Evolutionary conservation across 352 stramenopile genomes (phyloP), one percentile per base, ranked within the genome.

Genomic region (Pythium oligandrum): DNA sequence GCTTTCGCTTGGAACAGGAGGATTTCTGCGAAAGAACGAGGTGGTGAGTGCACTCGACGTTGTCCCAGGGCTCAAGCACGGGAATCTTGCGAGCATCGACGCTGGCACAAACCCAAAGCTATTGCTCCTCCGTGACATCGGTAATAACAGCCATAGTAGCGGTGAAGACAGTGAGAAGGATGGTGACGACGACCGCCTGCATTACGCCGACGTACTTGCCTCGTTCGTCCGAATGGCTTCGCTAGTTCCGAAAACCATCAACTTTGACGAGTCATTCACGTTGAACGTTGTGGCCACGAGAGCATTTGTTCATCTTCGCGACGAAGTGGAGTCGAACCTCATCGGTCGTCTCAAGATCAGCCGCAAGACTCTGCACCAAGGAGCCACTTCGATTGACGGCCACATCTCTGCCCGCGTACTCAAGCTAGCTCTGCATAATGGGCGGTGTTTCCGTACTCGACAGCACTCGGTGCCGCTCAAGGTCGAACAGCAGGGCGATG

Each of bases 371-470:
- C 73, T 81, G 32, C 64, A 90, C 34, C 51, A 68, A 40, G 72
- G 78, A 0, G 81, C 79, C 1, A 53, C 56, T 2, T 72, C 57
- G 17, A 72, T 92, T 38, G 64, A 51, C 34, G 80, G 82, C 1
- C 70, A 92, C 39, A 67, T 96, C 9, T 84, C 89, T 1, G 73
- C 76, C 30, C 70, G 90, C 4, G 71, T 90, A 7, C 52, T 97
- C 9, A 93, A 92, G 59, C 47, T 97, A 17, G 83, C 83, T 4
- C 68, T 96, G 6, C 90, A 97, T 62, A 97, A 97, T 56, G 90
- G 89, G 4, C 70, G 88, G 3, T 84, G 76, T 44, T 90, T 96
- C 43, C 66, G 76, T 30, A 87, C 82, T 9, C 63, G 73, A 12
- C 62, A 86, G 35, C 71, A 83, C 44, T 90, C 65, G 3, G 56